Base-by-base conservation (phyloP, 2,329 filamentous ascomycete genomes). In the Fusarium torulosum region DNA sequence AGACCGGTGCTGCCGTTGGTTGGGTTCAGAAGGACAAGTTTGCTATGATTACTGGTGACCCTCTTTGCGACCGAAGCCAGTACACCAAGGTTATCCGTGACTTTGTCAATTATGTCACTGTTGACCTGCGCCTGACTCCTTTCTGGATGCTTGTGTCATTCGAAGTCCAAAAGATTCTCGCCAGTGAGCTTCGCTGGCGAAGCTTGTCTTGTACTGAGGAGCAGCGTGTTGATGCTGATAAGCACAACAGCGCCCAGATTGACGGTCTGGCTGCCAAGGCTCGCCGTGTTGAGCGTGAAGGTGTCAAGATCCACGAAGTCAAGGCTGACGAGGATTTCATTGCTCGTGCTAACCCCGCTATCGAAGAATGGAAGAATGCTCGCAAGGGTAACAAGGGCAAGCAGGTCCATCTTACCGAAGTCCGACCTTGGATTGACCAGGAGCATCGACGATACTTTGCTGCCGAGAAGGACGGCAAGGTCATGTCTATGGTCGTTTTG, bases 401-500 rank as follows among this genome's bases (percentile, higher is more conserved):
- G 64, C 94, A 97, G 78, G 91, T 97, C 29, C 94, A 97, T 78
- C 83, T 97, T 52, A 97, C 94, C 5, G 91, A 97, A 75, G 92
- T 97, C 31, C 89, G 89, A 27, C 94, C 94, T 1, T 97, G 94
- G 94, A 85, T 94, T 66, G 93, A 97, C 71, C 84, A 87, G 74
- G 87, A 88, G 64, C 94, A 97, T 76, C 89, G 94, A 17, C 91
- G 93, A 67, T 97, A 97, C 82, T 92, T 94, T 75, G 91, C 93
- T 72, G 91, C 93, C 11, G 85, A 90, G 68, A 91, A 91, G 74
- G 86, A 92, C 17, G 91, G 91, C 66, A 87, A 85, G 61, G 88
- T 97, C 57, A 85, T 85, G 41, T 90, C 91, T 33, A 86, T 97
- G 59, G 90, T 95, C n/a, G 90, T 95, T 10, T 83, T 97, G 72